Conservation (phyloP, 768 basidiomycete species). For the Polyporus arcularius region DNA sequence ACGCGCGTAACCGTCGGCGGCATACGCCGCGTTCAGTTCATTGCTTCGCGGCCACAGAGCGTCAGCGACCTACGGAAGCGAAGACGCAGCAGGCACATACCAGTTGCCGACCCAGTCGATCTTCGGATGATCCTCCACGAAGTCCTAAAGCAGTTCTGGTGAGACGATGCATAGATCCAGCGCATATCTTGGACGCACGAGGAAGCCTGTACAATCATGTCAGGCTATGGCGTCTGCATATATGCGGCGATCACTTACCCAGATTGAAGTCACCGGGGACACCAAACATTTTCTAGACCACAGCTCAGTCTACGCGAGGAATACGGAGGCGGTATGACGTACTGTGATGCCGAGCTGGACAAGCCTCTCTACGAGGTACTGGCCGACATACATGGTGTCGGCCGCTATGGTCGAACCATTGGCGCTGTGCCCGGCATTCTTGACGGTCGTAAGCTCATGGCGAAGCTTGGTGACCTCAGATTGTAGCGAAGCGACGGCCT, state of each 20-base stretch:
- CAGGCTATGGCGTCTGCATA: neutral
- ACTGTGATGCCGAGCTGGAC: slow-evolving; percentile 67
- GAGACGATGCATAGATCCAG: neutral
- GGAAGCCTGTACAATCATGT: slow-evolving; percentile 34
- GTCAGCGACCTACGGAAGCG: neutral
- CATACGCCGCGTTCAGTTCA: slow-evolving; percentile 86
- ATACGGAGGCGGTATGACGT: slow-evolving; percentile 16
- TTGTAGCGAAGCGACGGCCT: slow-evolving; percentile 37
- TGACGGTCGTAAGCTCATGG: slow-evolving; percentile 45
- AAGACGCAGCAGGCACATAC: slow-evolving; percentile 36
- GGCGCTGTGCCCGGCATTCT: slow-evolving; percentile 38
- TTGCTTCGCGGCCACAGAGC: slow-evolving; percentile 46
- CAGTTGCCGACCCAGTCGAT: slow-evolving; percentile 91
- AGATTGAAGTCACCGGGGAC: slow-evolving; percentile 90
- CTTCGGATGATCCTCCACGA: slow-evolving; percentile 74
- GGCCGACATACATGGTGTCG: slow-evolving; percentile 51
- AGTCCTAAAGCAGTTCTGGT: slow-evolving; percentile 52
- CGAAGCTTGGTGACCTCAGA: slow-evolving; percentile 49
- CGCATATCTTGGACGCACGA: slow-evolving; percentile 36
- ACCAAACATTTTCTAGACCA: slow-evolving; percentile 71
- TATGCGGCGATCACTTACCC: slow-evolving; percentile 33
- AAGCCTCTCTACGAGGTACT: slow-evolving; percentile 64
- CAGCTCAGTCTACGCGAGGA: neutral
- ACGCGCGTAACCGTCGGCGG: slow-evolving; percentile 91
- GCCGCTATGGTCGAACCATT: slow-evolving; percentile 32